Evolutionary conservation across 2,329 filamentous ascomycete genomes (phyloP).

Genomic region (Geoglossum cookeanum): DNA sequence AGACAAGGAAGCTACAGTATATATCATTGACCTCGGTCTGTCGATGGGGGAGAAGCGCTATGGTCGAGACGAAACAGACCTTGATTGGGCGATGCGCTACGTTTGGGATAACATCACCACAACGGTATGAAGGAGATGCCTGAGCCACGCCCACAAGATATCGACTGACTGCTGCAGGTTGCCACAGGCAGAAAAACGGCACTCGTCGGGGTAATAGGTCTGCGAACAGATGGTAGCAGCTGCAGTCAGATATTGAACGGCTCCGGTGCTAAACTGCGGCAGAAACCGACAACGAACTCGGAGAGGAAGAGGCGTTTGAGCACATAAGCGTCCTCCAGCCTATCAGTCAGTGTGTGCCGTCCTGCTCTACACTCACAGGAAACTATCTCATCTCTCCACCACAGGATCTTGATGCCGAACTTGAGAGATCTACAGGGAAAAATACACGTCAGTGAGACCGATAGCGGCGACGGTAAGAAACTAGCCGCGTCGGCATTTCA

Average conservation of each 20-base stretch:
- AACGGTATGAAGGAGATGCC: constrained; percentile 34
- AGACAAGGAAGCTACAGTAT: constrained; percentile 82
- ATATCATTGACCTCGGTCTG: constrained; percentile 70
- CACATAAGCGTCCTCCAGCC: constrained; percentile 56
- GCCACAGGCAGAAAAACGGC: constrained; percentile 55
- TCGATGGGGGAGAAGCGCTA: constrained; percentile 61
- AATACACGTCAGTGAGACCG: constrained; percentile 48
- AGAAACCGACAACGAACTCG: constrained; percentile 49
- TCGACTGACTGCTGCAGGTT: constrained; percentile 21
- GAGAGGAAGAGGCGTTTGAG: constrained; percentile 51
- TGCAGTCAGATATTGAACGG: background rate
- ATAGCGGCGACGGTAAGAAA: constrained; percentile 48
- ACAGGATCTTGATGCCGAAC: constrained; percentile 45
- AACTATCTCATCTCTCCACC: constrained; percentile 6
- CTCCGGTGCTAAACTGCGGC: background rate
- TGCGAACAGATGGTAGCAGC: constrained; percentile 49
- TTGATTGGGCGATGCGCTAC: constrained; percentile 81
- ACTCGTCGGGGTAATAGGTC: constrained; percentile 58
- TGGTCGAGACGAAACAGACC: constrained; percentile 56
- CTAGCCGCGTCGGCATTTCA: background rate
- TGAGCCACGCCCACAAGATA: background rate
- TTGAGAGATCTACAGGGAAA: constrained; percentile 43
- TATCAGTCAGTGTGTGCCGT: constrained; percentile 40
- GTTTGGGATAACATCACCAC: constrained; percentile 84
- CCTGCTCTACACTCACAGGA: background rate